Percentiles rank a stretch among this genome's conserved stretches.
These are phyloP conservation scores for Odontarrhena argentea DNA, from an alignment of 345 rosid genomes.

Conservation along the genomic window DNA sequence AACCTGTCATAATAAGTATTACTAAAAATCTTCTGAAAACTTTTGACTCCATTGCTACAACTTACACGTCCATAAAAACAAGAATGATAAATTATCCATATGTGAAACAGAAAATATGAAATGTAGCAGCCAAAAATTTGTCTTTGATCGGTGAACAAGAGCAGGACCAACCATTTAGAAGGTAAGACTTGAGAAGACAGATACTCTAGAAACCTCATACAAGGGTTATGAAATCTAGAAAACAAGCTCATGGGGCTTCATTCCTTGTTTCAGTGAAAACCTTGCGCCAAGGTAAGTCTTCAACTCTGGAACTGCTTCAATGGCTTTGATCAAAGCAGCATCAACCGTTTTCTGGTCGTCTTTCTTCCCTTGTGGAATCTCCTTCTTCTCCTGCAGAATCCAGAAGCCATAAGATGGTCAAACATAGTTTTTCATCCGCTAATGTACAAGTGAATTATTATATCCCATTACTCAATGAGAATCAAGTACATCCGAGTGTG, in stretches of 20 bases:
- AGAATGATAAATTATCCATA: constrained; percentile 21
- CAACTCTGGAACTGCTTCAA: constrained; percentile 69
- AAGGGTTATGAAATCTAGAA: constrained; percentile 48
- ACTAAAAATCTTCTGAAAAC: not conserved
- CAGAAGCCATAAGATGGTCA: constrained; percentile 1
- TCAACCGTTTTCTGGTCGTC: constrained; percentile 84
- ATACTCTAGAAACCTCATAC: constrained; percentile 7
- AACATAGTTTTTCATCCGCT: not conserved
- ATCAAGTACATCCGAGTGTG: not conserved
- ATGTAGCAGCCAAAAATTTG: constrained; percentile 24
- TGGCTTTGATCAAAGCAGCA: constrained; percentile 56
- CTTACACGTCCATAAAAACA: constrained; percentile 3
- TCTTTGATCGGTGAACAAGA: not conserved
- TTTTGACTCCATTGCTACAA: not conserved
- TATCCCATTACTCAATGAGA: not conserved
- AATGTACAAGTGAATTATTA: not conserved
- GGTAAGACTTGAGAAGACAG: constrained; percentile 6
- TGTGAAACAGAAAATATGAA: not conserved
- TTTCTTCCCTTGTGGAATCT: constrained; percentile 66
- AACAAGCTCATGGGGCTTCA: constrained; percentile 82
- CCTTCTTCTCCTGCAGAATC: constrained; percentile 57
- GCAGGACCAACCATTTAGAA: constrained; percentile 16
- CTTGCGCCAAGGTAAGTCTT: constrained; percentile 72
- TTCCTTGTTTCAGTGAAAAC: constrained; percentile 75
- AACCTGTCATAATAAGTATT: not conserved